Base-by-base conservation (phyloP, 1,139 yeast species). In the Debaryomycetaceae sp. region DNA sequence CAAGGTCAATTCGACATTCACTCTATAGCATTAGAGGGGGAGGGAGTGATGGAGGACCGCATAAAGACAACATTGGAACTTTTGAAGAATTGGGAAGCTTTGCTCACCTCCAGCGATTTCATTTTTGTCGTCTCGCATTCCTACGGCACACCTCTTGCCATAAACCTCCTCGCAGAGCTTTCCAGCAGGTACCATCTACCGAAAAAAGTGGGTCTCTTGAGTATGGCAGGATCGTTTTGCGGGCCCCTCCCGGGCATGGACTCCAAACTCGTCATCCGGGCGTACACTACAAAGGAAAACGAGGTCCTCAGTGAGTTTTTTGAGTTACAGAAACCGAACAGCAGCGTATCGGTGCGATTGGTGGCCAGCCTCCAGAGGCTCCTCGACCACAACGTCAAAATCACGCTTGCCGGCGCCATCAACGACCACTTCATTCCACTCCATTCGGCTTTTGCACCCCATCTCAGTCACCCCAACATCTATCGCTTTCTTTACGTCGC, bases 391-490 rank as follows among this genome's bases (percentile, higher is more conserved):
- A 74, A 79, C 50, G 80, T 78, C 36, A 81, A 80, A 51, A 48
- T 81, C 2, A 72, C 80, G 0, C 65, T 81, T 38, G 57, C 72
- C 23, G 84, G 81, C 0, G 64, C 81, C 0, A 51, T 71, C 2
- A 65, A 66, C 40, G 81, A 76, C 53, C 78, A 71, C 49, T 65
- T 75, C 41, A 60, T 75, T 2, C 80, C 80, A 3, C 48, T 79
- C 22, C 62, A 62, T 49, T 69, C 81, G 1, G 58, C 83, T 1
- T 58, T 81, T 42, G 76, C 68, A n/a, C 49, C 66, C 20, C 70
- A 74, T 33, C 59, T 68, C 34, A 51, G 59, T 8, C 87, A 82
- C 56, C 81, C 86, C 1, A 80, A 81, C 51, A 75, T 81, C 14
- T 77, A 60, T 52, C 62, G 85, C 44, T 62, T 71, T 31, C 42